Base-by-base conservation (phyloP, 768 basidiomycete species). In the Leucocoprinus leucothites region DNA sequence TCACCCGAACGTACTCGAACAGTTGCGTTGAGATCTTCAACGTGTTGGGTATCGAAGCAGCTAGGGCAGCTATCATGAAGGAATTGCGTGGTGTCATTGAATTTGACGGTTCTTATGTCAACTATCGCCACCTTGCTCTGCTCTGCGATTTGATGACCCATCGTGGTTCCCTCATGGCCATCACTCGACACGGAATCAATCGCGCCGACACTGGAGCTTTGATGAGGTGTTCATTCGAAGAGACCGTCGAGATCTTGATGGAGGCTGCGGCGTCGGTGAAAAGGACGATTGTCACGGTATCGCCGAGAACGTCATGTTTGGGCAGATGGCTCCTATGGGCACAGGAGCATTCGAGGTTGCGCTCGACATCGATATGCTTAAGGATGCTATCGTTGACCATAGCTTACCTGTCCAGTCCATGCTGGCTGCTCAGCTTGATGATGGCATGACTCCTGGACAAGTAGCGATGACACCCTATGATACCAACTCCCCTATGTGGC, bases 251-350 rank as follows among this genome's bases (percentile, higher is more conserved):
- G 68, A 98, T 98, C 63, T 72, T 99, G 53, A 95, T 98, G 89
- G 97, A 99, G 68, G 97, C 97, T 0, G 97, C 97, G 1, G 94
- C 96, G 90, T 95, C 21, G 97, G 97, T 51, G 96, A 98, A 75
- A 92, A 94, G 70, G 97, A 99, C 60, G 96, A 98, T 62, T 99
- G 97, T 67, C 92, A 92, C 51, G 97, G 96, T 42, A 86, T 99
- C 28, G 97, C 97, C n/a, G 96, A 98, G 78, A 98, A 98, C 64
- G 94, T 99, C 40, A 86, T 99, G 81, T 93, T 99, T 63, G 97
- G 97, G 16, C 97, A 98, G 73, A 90, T 98, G 84, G 95, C 96
- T n/a, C 95, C 95, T 0, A 98, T 99, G 94, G 97, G 97, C 49
- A 98, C 97, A 0, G 97, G 97, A 13, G 82, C 92, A 7, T 98